Evolutionary conservation across 2,329 filamentous ascomycete species (phyloP), one percentile per base, ranked within the genome.

Genomic region (Nemania abortiva): DNA sequence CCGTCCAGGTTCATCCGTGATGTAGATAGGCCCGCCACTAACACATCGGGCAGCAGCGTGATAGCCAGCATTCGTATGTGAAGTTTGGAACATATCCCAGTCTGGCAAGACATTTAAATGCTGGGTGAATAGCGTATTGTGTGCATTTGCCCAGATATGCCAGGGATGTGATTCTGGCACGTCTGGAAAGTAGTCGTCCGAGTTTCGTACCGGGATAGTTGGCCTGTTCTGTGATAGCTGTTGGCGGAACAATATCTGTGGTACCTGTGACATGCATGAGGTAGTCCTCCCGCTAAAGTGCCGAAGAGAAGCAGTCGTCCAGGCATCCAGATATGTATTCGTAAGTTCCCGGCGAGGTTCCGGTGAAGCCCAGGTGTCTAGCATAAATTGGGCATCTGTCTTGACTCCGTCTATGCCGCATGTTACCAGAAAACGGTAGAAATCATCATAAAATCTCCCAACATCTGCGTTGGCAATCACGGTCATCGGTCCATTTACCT

Each of bases 61-160:
- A 77, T 96, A 97, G 0, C 87, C 88, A 0, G 92, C 92, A 78
- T 93, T 97, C 27, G 85, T 82, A 69, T 90, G 87, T 1, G 82
- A 82, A 0, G 89, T 90, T 74, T 91, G 89, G 76, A 91, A 91
- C 89, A 91, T 91, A 73, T 91, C 89, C 88, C 89, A 91, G 79
- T 98, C 95, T 0, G 96, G 95, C 0, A 98, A 82, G 0, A 94
- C 88, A 74, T 98, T 97, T 37, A 98, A 84, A 76, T 96, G 91
- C 71, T 93, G 90, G 1, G 92, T 95, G 15, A 98, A 84, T 0
- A 98, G 84, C 37, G 89, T 86, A 78, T 97, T 98, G 80, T 98
- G 92, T 0, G 95, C 95, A 77, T 98, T 99, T 71, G 91, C 89
- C 85, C 97, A 99, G 42, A 98, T 87, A 79, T 99, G 96, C 95